Base-by-base conservation (phyloP, 129 eudicot genomes). In the Chrysanthemum seticuspe region DNA sequence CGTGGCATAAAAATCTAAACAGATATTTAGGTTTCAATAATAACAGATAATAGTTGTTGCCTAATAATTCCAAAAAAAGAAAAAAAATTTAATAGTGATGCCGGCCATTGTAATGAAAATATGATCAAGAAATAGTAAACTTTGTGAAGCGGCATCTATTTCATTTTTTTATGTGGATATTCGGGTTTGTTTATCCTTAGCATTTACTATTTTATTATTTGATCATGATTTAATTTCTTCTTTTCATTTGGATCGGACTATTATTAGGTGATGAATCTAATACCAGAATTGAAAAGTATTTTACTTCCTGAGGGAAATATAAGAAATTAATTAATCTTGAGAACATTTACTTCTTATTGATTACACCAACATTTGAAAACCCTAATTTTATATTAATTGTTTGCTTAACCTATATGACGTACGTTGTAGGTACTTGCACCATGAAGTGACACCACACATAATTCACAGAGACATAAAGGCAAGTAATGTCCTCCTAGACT, bases 381-480 rank as follows among this genome's bases (percentile, higher is more conserved):
- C 8, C 47, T 5, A 40, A 5, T 40, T 7, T 40, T 5, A 40
- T 1, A 53, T 53, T 1, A 53, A 13, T 53, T 53, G 6, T 0
- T 40, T 40, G 9, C 19, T 31, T 31, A 29, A 53, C 29, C 31
- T 29, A 44, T 15, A 59, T 74, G 49, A 51, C 75, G 12, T 29
- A 29, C 34, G 5, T 74, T 56, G 13, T 62, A 90, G 97, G 87
- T 90, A 90, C 87, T 85, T 90, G 82, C 97, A 90, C 80, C 97
- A 90, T 74, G 91, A 90, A 71, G 97, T 85, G 27, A 83, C 91
- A 18, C 97, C 97, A 21, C 97, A 90, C 73, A 87, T 90, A 36
- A 90, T 90, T 61, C 97, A 90, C 77, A 79, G 97, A 78, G 97
- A 90, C 80, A 76, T 90, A 18, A 90, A 90, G 75, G 97, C 97